Evolutionary conservation across 768 basidiomycete species (phyloP).

Genomic region (Pisolithus albus): DNA sequence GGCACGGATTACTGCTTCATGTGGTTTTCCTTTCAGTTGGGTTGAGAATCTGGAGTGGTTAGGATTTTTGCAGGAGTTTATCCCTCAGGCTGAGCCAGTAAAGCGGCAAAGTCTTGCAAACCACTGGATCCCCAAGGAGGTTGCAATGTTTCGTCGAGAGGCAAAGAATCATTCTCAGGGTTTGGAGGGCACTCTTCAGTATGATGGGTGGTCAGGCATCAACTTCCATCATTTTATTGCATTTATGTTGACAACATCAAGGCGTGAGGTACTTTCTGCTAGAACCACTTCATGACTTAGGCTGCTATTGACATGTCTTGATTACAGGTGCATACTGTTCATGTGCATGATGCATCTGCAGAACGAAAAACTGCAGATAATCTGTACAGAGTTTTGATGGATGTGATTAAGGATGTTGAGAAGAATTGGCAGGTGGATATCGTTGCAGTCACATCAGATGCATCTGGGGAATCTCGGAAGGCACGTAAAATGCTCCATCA

Average conservation of each 20-base stretch:
- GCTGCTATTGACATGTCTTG: no score
- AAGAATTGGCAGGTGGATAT: constrained; percentile 19
- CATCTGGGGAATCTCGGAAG: constrained; percentile 29
- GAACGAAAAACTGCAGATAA: constrained; percentile 29
- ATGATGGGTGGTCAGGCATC: constrained; percentile 31
- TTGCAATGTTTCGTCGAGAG: no score
- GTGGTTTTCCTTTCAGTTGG: constrained; percentile 30
- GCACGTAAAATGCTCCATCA: constrained; percentile 13
- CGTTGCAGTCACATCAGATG: constrained; percentile 27
- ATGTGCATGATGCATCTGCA: constrained; percentile 25
- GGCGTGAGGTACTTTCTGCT: constrained; percentile 10
- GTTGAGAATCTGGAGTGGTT: constrained; percentile 31
- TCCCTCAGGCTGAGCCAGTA: constrained; percentile 17
- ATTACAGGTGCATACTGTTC: constrained; percentile 24
- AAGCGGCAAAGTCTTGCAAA: no score
- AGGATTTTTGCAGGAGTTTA: constrained; percentile 26
- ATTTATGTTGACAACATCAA: constrained; percentile 24
- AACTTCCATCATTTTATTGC: constrained; percentile 29
- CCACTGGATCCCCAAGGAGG: no score
- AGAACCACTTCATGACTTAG: no score
- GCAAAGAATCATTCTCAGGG: no score
- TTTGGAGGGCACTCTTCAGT: no score
- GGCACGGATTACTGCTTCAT: background rate
- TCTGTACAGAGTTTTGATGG: constrained; percentile 8
- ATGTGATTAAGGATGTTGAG: constrained; percentile 14